These are phyloP conservation scores for Paramecium caudatum DNA, from an alignment of 73 alveolate genomes.

Conservation along the genomic window DNA sequence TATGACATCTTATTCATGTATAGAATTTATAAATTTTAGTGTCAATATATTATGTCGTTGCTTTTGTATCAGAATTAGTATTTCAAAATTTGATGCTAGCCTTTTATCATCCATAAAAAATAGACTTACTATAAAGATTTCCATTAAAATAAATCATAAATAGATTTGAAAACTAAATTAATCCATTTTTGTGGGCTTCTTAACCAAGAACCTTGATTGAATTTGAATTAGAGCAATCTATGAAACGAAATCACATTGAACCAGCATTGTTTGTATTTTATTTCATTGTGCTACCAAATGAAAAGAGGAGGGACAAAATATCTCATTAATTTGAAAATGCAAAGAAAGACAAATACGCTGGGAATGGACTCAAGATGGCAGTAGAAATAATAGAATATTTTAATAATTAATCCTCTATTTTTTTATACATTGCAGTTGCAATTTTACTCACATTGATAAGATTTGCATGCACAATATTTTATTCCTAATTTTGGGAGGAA, in stretches of 20 bases:
- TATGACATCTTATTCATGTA: not conserved
- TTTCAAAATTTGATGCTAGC: not conserved
- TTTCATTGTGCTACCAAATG: conserved; percentile 47
- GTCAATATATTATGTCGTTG: not conserved
- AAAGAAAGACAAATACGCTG: conserved; percentile 49
- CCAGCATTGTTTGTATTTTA: not conserved
- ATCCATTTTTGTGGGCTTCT: conserved; percentile 24
- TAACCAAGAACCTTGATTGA: not conserved
- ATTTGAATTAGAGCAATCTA: conserved; percentile 12
- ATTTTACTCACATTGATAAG: not conserved
- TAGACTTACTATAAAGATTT: conserved; percentile 17
- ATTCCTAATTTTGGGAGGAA: not conserved
- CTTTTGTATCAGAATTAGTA: not conserved
- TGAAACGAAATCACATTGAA: conserved; percentile 6
- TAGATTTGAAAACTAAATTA: not conserved
- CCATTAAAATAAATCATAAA: not conserved
- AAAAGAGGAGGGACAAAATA: conserved; percentile 1
- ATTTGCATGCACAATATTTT: not conserved
- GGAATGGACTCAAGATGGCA: conserved; percentile 48
- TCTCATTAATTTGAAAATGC: conserved; percentile 24
- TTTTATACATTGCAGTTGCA: not conserved
- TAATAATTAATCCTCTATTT: conserved; percentile 16
- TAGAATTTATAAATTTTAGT: not conserved
- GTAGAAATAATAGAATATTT: conserved; percentile 20
- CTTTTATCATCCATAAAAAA: conserved; percentile 28